A percentile compares a stretch with the other conserved stretches of the same genome.
Evolutionary conservation across 2,329 filamentous ascomycete genomes (phyloP).

Genomic region (Aspergillus japonicus): DNA sequence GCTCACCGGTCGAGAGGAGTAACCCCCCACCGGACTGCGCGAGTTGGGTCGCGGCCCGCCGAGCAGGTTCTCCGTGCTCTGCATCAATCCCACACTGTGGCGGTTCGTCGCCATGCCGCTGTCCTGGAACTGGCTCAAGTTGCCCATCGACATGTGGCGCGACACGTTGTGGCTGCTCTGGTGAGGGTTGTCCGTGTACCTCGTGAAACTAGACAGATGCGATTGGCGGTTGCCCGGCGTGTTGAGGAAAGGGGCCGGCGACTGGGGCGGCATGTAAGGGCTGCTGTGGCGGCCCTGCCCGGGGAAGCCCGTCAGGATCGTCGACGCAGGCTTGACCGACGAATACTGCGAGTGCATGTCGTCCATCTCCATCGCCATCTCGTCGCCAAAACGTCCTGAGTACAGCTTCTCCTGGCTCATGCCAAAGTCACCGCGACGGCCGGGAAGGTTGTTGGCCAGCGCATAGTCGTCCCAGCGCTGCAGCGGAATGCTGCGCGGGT

Average conservation of each 20-base stretch:
- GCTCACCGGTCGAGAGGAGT: slow-evolving; percentile 52
- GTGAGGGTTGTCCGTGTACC: slow-evolving; percentile 63
- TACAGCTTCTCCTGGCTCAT: slow-evolving; percentile 62
- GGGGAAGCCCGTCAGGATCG: slow-evolving; percentile 80
- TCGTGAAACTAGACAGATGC: slow-evolving; percentile 67
- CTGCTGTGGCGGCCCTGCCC: slow-evolving; percentile 54
- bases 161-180: slow-evolving; percentile 37
- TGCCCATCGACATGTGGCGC: slow-evolving; percentile 62
- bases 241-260: slow-evolving; percentile 68
- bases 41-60: slow-evolving; percentile 37
- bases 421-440: slow-evolving; percentile 70
- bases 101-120: slow-evolving; percentile 36
- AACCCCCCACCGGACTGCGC: slow-evolving; percentile 51
- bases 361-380: slow-evolving; percentile 85
- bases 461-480: slow-evolving; percentile 99
- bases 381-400: slow-evolving; percentile 67
- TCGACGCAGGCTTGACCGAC: slow-evolving; percentile 80
- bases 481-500: slow-evolving; percentile 87
- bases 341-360: slow-evolving; percentile 97
- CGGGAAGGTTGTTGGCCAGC: slow-evolving; percentile 78
- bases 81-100: slow-evolving; percentile 44
- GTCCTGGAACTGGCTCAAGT: slow-evolving; percentile 50
- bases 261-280: slow-evolving; percentile 79
- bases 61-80: slow-evolving; percentile 47
- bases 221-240: slow-evolving; percentile 56